A percentile compares a stretch with the other conserved stretches of the same genome.
Conservation (phyloP, 1,284 basidiomycete genomes). For the Puccinia triticina region DNA sequence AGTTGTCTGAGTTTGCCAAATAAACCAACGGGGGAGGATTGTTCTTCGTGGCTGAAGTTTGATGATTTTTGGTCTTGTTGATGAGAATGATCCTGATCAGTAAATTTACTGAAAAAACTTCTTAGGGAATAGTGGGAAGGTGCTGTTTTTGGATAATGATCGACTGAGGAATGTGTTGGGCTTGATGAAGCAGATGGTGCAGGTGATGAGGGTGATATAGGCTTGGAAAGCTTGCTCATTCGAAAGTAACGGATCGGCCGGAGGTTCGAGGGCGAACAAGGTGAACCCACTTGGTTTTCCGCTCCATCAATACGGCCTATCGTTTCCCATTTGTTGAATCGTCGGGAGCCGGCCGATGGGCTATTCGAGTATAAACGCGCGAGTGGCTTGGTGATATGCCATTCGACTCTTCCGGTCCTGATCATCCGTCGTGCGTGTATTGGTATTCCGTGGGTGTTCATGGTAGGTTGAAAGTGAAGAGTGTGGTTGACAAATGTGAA, state of each 20-base stretch:
- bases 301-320: too few species aligned
- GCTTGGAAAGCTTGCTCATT: neutral
- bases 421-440: too few species aligned
- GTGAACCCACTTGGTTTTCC: too few species aligned
- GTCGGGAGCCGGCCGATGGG: too few species aligned
- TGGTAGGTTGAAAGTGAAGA: too few species aligned
- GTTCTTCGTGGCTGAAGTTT: neutral
- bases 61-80: neutral
- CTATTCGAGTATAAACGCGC: too few species aligned
- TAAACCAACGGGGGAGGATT: slow-evolving; percentile 9
- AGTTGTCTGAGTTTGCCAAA: slow-evolving; percentile 71
- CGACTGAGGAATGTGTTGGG: neutral
- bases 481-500: too few species aligned
- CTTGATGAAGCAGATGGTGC: neutral
- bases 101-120: slow-evolving; percentile 17
- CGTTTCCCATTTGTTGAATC: too few species aligned
- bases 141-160: slow-evolving; percentile 3
- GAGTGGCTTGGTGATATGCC: too few species aligned
- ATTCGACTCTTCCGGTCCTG: too few species aligned
- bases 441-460: too few species aligned
- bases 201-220: neutral
- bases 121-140: neutral
- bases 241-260: neutral
- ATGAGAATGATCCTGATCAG: neutral
- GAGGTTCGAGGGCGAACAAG: too few species aligned